Conservation (phyloP, 2,329 filamentous ascomycete genomes). For the Hymenoscyphus fructigenus region DNA sequence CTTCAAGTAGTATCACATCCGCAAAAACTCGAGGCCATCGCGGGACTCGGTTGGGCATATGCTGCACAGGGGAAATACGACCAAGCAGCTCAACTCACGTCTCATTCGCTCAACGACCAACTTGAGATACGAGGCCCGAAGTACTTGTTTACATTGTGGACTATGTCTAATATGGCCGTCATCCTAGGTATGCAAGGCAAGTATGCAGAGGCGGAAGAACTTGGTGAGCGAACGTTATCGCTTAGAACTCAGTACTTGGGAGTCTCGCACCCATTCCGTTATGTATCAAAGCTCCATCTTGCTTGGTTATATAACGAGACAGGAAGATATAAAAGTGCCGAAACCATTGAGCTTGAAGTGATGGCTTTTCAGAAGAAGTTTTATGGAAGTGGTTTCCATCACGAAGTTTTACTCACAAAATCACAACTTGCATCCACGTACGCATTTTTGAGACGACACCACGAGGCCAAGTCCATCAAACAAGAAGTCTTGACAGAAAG, state of each 20-base stretch:
- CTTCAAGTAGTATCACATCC: conserved; percentile 9
- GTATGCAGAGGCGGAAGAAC: conserved; percentile 9
- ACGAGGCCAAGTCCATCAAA: neutral
- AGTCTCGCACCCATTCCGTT: conserved; percentile 6
- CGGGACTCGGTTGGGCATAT: conserved; percentile 6
- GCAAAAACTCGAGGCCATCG: conserved; percentile 8
- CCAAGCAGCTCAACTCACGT: conserved; percentile 4
- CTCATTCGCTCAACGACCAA: neutral
- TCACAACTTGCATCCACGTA: conserved; percentile 9
- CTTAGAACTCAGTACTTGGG: conserved; percentile 3
- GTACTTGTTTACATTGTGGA: conserved; percentile 11
- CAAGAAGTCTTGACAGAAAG: neutral
- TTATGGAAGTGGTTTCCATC: neutral
- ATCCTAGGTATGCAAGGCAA: conserved; percentile 11
- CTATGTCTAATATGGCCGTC: conserved; percentile 11
- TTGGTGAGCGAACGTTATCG: neutral
- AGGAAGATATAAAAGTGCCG: conserved; percentile 1
- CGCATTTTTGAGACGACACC: neutral
- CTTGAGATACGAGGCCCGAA: conserved; percentile 8
- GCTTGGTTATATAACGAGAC: conserved; percentile 12
- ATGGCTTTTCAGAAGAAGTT: conserved; percentile 5
- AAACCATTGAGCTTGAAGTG: conserved; percentile 10
- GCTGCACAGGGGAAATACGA: conserved; percentile 5
- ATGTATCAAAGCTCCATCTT: conserved; percentile 6
- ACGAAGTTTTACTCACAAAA: conserved; percentile 10